Evolutionary conservation across 345 rosid genomes (phyloP).

Genomic region (Durio zibethinus): DNA sequence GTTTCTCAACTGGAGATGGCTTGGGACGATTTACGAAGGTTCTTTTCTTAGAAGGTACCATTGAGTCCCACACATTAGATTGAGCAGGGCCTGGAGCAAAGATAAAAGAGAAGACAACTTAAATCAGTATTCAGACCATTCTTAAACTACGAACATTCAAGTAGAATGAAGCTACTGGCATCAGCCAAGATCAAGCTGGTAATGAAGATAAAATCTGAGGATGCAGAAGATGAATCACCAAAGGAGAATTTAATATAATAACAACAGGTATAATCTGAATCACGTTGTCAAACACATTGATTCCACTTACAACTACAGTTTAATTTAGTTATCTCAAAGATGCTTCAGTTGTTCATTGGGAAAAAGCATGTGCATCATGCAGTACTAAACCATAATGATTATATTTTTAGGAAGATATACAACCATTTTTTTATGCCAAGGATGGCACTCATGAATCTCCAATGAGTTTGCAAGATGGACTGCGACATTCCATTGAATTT

Average conservation of each 20-base stretch:
- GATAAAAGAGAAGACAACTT: slow-evolving; percentile 6
- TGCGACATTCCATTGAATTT: neutral
- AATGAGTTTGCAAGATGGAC: neutral
- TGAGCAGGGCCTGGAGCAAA: slow-evolving; percentile 74
- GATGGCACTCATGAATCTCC: neutral
- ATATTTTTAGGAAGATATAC: neutral
- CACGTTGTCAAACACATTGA: neutral
- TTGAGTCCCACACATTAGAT: slow-evolving; percentile 79
- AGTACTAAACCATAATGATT: neutral
- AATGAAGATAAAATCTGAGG: neutral
- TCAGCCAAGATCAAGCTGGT: neutral
- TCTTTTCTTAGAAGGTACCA: slow-evolving; percentile 88
- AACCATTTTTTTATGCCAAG: neutral
- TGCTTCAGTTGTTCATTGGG: neutral
- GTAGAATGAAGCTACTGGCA: neutral
- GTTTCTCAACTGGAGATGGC: slow-evolving; percentile 88
- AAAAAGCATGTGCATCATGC: neutral
- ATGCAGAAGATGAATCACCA: neutral
- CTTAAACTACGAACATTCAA: neutral
- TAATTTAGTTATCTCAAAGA: neutral
- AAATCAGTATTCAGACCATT: slow-evolving; percentile 5
- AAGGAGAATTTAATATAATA: neutral
- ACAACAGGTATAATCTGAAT: neutral
- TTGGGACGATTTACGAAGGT: slow-evolving; percentile 81
- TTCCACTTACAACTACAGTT: neutral